These are phyloP conservation scores for Thelephora ganbajun DNA, from an alignment of 768 basidiomycete genomes.

Conservation along the genomic window DNA sequence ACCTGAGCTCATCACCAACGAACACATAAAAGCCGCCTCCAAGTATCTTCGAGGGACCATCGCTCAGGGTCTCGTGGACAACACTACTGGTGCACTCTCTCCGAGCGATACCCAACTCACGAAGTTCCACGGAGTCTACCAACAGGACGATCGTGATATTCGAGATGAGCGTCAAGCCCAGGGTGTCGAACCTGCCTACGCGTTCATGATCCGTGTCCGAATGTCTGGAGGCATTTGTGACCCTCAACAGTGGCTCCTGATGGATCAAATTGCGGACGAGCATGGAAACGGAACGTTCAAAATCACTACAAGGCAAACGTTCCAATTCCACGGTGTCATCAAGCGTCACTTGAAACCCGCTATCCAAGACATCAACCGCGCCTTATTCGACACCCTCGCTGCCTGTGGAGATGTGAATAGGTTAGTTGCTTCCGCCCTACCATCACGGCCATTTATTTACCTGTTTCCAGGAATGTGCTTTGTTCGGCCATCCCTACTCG, in stretches of 20 bases:
- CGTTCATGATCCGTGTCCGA: conserved; percentile 97
- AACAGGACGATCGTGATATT: conserved; percentile 97
- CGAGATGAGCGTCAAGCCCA: conserved; percentile 89
- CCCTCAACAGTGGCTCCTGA: conserved; percentile 84
- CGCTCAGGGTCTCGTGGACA: conserved; percentile 77
- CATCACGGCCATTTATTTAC: not conserved
- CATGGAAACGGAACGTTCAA: conserved; percentile 92
- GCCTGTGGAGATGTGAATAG: conserved; percentile 98
- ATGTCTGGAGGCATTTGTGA: conserved; percentile 93
- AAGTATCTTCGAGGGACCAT: conserved; percentile 93
- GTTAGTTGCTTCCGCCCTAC: conserved; percentile 22
- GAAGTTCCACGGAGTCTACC: conserved; percentile 95
- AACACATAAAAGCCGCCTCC: conserved; percentile 97
- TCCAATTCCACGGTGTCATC: conserved; percentile 99
- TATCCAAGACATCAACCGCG: conserved; percentile 91
- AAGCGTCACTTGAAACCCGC: conserved; percentile 92
- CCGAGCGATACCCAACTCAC: conserved; percentile 87
- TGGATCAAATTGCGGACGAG: conserved; percentile 94
- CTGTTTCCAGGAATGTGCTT: conserved; percentile 59
- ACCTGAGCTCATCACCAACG: conserved; percentile 95
- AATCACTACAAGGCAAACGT: conserved; percentile 93
- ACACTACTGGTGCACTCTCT: conserved; percentile 80
- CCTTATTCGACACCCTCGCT: conserved; percentile 85
- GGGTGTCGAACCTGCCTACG: conserved; percentile 89
- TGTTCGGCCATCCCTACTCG: conserved; percentile 84